Evolutionary conservation across 2,329 filamentous ascomycete genomes (phyloP).

Genomic region (Fusarium clavum): DNA sequence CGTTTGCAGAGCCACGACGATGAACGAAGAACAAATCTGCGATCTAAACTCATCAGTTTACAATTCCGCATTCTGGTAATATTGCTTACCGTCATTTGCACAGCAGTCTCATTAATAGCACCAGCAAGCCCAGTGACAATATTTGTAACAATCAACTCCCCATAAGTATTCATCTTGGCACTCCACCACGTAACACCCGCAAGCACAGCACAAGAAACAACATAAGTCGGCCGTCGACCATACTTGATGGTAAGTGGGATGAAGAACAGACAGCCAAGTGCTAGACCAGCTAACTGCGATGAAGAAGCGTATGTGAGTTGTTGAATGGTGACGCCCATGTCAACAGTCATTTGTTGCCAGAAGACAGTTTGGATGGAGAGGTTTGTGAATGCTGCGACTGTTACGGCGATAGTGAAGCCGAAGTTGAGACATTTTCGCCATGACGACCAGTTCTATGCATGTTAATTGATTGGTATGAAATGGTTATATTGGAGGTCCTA

Average conservation of each 20-base stretch:
- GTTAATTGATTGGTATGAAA: rapidly evolving
- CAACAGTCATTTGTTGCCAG: constrained; percentile 51
- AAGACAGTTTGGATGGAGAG: constrained; percentile 45
- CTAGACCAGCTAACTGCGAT: constrained; percentile 48
- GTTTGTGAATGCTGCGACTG: constrained; percentile 48
- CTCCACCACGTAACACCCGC: constrained; percentile 43
- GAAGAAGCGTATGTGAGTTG: constrained; percentile 47
- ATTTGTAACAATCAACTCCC: constrained; percentile 44
- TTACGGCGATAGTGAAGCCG: constrained; percentile 43
- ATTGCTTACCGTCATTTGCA: constrained; percentile 52
- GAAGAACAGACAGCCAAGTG: constrained; percentile 51
- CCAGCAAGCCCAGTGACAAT: constrained; percentile 51
- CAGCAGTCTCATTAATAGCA: constrained; percentile 54
- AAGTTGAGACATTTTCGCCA: constrained; percentile 49
- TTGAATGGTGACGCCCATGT: constrained; percentile 44
- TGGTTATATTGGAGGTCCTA: constrained; percentile 7
- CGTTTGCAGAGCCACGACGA: constrained; percentile 49
- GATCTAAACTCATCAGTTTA: constrained; percentile 36
- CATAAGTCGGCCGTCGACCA: constrained; percentile 50
- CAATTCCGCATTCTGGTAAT: no score
- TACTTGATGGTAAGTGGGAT: constrained; percentile 52
- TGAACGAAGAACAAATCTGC: constrained; percentile 52
- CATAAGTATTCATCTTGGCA: constrained; percentile 32
- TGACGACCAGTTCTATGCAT: constrained; percentile 47
- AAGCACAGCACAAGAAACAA: constrained; percentile 43